Conservation (phyloP, 2,329 filamentous ascomycete genomes). For the Lasiodiplodia theobromae region DNA sequence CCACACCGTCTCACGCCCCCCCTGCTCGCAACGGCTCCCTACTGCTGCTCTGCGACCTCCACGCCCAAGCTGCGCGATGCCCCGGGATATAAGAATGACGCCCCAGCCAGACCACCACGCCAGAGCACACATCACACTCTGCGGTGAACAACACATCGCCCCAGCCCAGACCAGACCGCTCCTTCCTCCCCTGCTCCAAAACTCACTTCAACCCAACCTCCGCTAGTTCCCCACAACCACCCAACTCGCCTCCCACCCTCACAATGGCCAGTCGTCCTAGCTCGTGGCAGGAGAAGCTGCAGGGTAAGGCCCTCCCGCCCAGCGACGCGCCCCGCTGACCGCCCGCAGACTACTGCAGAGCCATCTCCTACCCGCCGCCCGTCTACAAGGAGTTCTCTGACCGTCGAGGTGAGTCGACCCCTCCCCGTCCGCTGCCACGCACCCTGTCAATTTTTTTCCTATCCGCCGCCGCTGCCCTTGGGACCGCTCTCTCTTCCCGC, state of each 20-base stretch:
- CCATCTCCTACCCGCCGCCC: constrained; percentile 38
- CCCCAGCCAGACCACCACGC: constrained; percentile 30
- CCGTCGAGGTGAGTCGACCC: constrained; percentile 41
- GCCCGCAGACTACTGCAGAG: constrained; percentile 43
- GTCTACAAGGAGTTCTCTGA: constrained; percentile 47
- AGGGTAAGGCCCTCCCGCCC: constrained; percentile 35
- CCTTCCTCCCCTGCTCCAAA: constrained; percentile 23
- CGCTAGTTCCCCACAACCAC: constrained; percentile 22
- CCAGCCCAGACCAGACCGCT: constrained; percentile 10
- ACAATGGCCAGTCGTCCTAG: constrained; percentile 31
- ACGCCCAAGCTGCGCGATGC: not conserved
- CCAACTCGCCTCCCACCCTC: constrained; percentile 2
- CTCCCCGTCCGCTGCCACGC: not conserved
- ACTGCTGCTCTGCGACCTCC: constrained; percentile 1
- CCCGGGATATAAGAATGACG: constrained; percentile 25
- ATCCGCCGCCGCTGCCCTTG: constrained; percentile 13
- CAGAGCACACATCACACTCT: constrained; percentile 32
- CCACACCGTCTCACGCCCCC: constrained; percentile 30
- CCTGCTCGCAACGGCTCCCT: constrained; percentile 22
- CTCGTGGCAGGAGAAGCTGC: constrained; percentile 37
- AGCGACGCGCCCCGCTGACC: constrained; percentile 26
- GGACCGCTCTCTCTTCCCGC: constrained; percentile 14
- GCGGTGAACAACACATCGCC: constrained; percentile 19
- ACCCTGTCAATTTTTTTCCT: not conserved
- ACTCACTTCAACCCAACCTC: constrained; percentile 15